Conservation (phyloP, 257 asterid species). For the Apocynum venetum region DNA sequence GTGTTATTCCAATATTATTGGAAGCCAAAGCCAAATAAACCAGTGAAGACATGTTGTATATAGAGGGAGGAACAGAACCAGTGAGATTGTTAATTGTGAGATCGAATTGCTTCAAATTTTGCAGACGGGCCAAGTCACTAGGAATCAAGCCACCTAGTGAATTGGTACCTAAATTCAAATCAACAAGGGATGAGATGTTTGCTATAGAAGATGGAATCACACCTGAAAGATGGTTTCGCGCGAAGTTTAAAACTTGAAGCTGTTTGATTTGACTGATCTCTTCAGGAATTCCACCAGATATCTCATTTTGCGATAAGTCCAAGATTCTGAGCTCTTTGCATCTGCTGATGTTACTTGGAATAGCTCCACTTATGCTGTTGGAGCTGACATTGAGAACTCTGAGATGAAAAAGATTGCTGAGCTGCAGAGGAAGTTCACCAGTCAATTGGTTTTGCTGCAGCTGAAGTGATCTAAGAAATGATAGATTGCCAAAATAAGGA, state of each 20-base stretch:
- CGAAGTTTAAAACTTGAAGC: constrained; percentile 42
- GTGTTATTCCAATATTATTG: constrained; percentile 37
- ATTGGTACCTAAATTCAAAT: constrained; percentile 31
- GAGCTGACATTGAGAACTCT: no score
- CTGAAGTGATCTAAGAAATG: constrained; percentile 11
- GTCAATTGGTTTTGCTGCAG: constrained; percentile 41
- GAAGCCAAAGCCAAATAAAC: constrained; percentile 36
- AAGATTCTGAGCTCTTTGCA: constrained; percentile 34
- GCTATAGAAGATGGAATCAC: constrained; percentile 37
- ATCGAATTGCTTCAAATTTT: constrained; percentile 37
- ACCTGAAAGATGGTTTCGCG: constrained; percentile 45
- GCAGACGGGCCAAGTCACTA: constrained; percentile 25
- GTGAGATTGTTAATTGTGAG: constrained; percentile 48
- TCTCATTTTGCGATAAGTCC: constrained; percentile 39
- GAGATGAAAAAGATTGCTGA: constrained; percentile 26
- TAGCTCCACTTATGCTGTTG: constrained; percentile 22
- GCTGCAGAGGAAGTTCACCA: constrained; percentile 40
- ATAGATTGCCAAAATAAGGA: constrained; percentile 51
- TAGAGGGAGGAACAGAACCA: constrained; percentile 43
- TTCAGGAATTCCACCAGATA: constrained; percentile 41
- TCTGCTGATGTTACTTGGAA: constrained; percentile 35
- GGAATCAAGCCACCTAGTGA: constrained; percentile 38
- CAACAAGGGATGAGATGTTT: constrained; percentile 28
- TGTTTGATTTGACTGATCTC: constrained; percentile 27
- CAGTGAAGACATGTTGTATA: constrained; percentile 44